Evolutionary conservation across 1,284 basidiomycete species (phyloP).

Genomic region (Sporisorium iseilematis-ciliati): DNA sequence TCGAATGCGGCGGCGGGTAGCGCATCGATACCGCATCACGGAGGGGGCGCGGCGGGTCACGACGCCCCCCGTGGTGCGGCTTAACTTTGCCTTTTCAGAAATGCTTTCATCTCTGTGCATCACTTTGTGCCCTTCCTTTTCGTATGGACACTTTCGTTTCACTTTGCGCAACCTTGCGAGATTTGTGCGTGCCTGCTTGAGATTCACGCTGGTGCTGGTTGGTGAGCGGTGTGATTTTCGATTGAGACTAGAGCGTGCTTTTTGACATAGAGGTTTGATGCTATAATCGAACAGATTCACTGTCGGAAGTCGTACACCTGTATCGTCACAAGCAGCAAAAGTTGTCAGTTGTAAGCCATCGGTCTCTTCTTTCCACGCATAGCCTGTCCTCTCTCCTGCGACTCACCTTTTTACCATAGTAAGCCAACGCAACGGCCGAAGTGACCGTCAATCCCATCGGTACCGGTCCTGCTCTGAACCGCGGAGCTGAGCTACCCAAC

Average conservation of each 20-base stretch:
- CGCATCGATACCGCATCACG: constrained; percentile 8
- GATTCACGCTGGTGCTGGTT: background rate
- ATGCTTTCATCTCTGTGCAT: too few relatives aligned
- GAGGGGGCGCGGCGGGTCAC: constrained; percentile 4
- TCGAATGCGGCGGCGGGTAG: background rate
- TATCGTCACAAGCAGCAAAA: background rate
- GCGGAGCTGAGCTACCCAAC: constrained; percentile 81
- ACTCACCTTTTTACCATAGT: constrained; percentile 76
- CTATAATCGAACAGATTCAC: too few relatives aligned
- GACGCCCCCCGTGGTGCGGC: constrained; percentile 2
- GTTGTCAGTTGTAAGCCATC: background rate
- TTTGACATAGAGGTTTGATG: background rate
- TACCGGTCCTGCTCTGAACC: constrained; percentile 81
- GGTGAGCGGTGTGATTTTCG: background rate
- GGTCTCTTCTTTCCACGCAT: background rate
- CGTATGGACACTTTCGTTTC: too few relatives aligned
- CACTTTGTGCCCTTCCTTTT: too few relatives aligned
- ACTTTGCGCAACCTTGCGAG: too few relatives aligned
- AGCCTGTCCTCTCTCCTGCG: background rate
- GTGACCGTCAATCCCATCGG: constrained; percentile 78
- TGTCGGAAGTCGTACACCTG: constrained; percentile 60
- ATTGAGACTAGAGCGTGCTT: too few relatives aligned
- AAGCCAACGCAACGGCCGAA: constrained; percentile 76
- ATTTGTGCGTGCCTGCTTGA: too few relatives aligned
- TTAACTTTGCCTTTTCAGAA: background rate